A percentile compares a stretch with the other conserved stretches of the same genome.
phyloP scores from a whole-genome alignment of 331 rosid genomes.

The Malus hybrid region DNA sequence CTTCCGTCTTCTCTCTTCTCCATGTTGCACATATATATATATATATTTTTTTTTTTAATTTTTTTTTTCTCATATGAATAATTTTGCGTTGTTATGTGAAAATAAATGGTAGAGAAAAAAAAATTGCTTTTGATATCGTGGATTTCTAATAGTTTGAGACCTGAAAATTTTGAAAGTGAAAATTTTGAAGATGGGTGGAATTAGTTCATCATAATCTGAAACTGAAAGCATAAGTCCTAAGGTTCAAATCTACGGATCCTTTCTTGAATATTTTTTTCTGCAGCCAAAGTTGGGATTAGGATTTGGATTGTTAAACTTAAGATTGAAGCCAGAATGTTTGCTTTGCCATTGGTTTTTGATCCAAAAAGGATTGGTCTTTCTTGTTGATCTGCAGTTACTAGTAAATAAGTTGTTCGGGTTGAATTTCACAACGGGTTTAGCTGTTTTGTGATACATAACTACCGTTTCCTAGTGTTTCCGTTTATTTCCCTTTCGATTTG shows the following conservation, averaged over 20 bases:
- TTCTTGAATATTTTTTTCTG: not conserved
- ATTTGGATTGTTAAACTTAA: slow-evolving; percentile 1
- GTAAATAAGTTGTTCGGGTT: not conserved
- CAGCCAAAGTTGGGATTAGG: slow-evolving; percentile 16
- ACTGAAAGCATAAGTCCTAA: slow-evolving; percentile 6
- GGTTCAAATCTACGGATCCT: not conserved
- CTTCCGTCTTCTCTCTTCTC: slow-evolving; percentile 21
- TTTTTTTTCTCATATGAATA: slow-evolving; percentile 5
- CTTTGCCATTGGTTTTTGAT: not conserved
- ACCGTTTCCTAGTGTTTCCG: not conserved
- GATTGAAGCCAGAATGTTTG: slow-evolving; percentile 12
- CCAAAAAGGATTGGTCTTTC: slow-evolving; percentile 10
- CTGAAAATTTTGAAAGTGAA: not conserved
- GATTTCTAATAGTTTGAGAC: slow-evolving; percentile 15
- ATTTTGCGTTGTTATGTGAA: slow-evolving; percentile 15
- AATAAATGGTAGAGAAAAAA: not conserved
- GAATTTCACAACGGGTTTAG: slow-evolving; percentile 2
- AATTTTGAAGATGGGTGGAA: not conserved
- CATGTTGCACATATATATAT: not conserved
- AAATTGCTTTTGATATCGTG: not conserved
- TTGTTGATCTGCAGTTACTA: slow-evolving; percentile 13
- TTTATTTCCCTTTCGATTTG: not conserved
- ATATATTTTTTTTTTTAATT: not conserved
- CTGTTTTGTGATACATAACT: not conserved
- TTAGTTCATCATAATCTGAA: slow-evolving; percentile 2